These are phyloP conservation scores for Neocucurbitaria cava DNA, from an alignment of 2,329 filamentous ascomycete genomes.

Conservation along the genomic window DNA sequence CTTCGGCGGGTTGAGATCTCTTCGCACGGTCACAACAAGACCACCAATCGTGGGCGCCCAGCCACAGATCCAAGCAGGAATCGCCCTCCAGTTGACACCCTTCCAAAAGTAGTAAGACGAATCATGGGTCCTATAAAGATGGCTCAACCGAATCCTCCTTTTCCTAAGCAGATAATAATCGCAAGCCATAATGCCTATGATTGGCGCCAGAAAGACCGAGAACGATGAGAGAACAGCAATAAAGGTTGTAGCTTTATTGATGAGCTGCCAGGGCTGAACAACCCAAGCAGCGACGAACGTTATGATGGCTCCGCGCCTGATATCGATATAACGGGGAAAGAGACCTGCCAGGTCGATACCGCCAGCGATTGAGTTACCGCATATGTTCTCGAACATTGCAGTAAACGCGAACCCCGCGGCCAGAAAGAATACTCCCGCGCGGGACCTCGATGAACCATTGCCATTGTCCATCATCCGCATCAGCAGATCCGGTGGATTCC, in stretches of 20 bases:
- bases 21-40: constrained; percentile 46
- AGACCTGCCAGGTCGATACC: constrained; percentile 47
- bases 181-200: constrained; percentile 50
- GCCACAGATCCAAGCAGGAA: constrained; percentile 54
- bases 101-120: constrained; percentile 54
- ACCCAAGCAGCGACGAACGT: constrained; percentile 46
- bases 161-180: constrained; percentile 49
- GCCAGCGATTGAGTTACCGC: constrained; percentile 43
- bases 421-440: constrained; percentile 48
- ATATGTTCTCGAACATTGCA: constrained; percentile 52
- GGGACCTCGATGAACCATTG: constrained; percentile 47
- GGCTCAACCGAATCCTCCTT: constrained; percentile 44
- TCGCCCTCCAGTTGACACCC: constrained; percentile 54
- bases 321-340: constrained; percentile 45
- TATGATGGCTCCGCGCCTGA: constrained; percentile 45
- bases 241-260: constrained; percentile 47
- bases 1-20: constrained; percentile 43
- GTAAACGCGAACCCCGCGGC: constrained; percentile 46
- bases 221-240: constrained; percentile 52
- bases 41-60: constrained; percentile 55
- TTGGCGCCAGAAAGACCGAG: constrained; percentile 50
- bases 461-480: constrained; percentile 56
- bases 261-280: constrained; percentile 48
- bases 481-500: constrained; percentile 51
- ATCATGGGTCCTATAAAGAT: constrained; percentile 45